These are phyloP conservation scores for Spathaspora gorwiae DNA, from an alignment of 805 yeast genomes.

Conservation along the genomic window DNA sequence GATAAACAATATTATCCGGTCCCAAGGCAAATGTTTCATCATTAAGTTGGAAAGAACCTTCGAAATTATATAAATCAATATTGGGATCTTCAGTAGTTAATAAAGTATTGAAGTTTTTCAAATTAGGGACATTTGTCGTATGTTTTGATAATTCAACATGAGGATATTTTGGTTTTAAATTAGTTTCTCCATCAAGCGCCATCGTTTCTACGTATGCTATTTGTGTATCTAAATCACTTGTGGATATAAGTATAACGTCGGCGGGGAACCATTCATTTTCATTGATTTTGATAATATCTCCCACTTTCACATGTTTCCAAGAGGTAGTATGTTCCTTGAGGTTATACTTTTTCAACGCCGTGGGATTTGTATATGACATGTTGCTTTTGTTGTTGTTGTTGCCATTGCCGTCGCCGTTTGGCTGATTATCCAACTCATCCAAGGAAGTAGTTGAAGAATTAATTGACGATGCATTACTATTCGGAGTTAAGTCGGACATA, in stretches of 20 bases:
- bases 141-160: constrained; percentile 55
- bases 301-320: constrained; percentile 86
- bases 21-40: constrained; percentile 54
- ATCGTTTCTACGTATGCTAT: constrained; percentile 84
- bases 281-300: constrained; percentile 68
- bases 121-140: constrained; percentile 46
- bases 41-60: constrained; percentile 59
- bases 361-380: constrained; percentile 10
- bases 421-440: constrained; percentile 3
- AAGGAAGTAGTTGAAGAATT: constrained; percentile 3
- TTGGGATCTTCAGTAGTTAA: constrained; percentile 88
- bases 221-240: constrained; percentile 55
- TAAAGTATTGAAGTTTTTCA: constrained; percentile 47
- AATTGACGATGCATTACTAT: neutral
- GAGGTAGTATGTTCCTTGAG: constrained; percentile 26
- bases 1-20: constrained; percentile 76
- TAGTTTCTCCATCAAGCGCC: constrained; percentile 98
- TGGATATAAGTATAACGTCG: constrained; percentile 70
- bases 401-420: neutral
- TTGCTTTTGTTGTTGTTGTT: neutral
- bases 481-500: constrained; percentile 29
- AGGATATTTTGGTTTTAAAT: constrained; percentile 70
- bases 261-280: constrained; percentile 95
- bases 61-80: constrained; percentile 83
- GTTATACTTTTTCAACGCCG: constrained; percentile 24